Conservation (phyloP, 768 basidiomycete genomes). For the Amanita exitialis region DNA sequence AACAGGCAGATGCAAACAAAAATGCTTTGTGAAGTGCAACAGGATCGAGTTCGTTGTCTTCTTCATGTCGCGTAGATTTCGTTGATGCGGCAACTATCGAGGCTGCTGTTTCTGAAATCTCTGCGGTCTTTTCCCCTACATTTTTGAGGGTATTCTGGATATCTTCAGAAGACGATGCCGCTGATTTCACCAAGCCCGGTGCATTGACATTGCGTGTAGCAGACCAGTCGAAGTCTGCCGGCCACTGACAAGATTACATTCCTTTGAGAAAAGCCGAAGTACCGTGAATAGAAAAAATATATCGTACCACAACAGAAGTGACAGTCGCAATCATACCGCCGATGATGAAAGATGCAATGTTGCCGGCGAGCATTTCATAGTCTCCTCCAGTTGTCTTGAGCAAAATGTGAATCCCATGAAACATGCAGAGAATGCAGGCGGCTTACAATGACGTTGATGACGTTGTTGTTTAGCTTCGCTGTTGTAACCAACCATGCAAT, state of each 20-base stretch:
- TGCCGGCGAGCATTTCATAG: conserved; percentile 76
- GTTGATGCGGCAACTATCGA: neutral
- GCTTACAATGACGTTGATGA: conserved; percentile 60
- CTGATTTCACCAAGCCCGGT: conserved; percentile 5
- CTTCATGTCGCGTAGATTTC: conserved; percentile 13
- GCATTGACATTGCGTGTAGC: conserved; percentile 70
- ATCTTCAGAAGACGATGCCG: neutral
- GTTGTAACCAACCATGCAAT: conserved; percentile 85
- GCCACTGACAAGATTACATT: conserved; percentile 35
- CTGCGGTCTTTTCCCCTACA: neutral
- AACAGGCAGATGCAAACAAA: conserved; percentile 71
- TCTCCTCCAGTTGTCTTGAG: conserved; percentile 23
- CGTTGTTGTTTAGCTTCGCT: conserved; percentile 52
- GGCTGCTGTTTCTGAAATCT: neutral
- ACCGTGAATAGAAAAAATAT: neutral
- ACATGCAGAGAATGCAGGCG: neutral
- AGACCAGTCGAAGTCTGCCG: conserved; percentile 77
- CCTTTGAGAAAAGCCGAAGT: neutral
- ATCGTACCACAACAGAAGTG: conserved; percentile 52
- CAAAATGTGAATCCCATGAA: neutral
- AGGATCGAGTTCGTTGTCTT: conserved; percentile 55
- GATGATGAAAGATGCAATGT: conserved; percentile 75
- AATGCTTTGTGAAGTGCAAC: conserved; percentile 63
- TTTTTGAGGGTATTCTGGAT: neutral
- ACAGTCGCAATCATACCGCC: conserved; percentile 68